Evolutionary conservation across 768 basidiomycete genomes (phyloP).

Genomic region (Lentinula sp.): DNA sequence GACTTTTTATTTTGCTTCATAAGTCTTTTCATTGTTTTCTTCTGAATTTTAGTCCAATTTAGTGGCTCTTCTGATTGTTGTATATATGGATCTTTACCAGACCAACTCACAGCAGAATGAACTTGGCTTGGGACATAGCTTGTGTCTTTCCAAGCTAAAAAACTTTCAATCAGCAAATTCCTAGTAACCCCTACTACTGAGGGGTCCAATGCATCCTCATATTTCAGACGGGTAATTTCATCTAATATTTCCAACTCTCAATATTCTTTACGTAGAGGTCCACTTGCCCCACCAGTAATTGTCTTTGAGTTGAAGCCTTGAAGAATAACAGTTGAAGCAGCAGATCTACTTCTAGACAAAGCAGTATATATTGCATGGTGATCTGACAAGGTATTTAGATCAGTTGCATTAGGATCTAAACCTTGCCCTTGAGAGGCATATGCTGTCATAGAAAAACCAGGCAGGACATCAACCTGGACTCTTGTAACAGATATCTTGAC

Average conservation of each 20-base stretch:
- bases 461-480: constrained; percentile 6
- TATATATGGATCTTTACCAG: not conserved
- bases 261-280: constrained; percentile 13
- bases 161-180: not conserved
- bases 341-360: constrained; percentile 10
- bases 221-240: constrained; percentile 13
- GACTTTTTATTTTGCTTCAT: too few species aligned
- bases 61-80: too few species aligned
- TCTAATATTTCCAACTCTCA: constrained; percentile 19
- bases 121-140: not conserved
- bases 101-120: not conserved
- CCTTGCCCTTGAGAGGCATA: constrained; percentile 26
- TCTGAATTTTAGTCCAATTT: too few species aligned
- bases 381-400: constrained; percentile 19
- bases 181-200: not conserved
- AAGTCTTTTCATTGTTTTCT: too few species aligned
- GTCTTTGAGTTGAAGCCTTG: constrained; percentile 10
- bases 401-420: constrained; percentile 19
- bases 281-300: constrained; percentile 10
- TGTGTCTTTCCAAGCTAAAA: not conserved
- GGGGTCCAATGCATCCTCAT: not conserved
- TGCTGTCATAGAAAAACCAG: constrained; percentile 28
- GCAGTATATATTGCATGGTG: too few species aligned
- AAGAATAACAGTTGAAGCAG: constrained; percentile 16
- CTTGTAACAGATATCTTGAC: constrained; percentile 7